Percentiles rank a stretch among this genome's conserved stretches.
Conservation (phyloP, 805 yeast species). For the Ascoidea rubescens region DNA sequence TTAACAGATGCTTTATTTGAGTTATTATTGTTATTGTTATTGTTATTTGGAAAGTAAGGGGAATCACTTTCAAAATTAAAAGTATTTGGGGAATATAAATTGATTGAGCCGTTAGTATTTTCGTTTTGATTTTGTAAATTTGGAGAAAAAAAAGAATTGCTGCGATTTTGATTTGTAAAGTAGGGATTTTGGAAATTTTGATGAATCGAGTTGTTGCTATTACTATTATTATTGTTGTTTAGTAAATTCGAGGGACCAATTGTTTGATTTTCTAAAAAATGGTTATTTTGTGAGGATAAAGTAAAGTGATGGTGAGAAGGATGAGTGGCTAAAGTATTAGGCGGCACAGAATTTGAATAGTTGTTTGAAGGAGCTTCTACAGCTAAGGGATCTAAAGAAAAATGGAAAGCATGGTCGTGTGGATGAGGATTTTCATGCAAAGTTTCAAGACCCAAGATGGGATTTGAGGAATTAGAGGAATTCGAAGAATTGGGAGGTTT, state of each 20-base stretch:
- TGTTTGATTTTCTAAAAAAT: neutral
- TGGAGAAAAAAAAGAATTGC: too few relatives aligned
- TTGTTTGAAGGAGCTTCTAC: conserved; percentile 25
- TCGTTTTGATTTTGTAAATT: too few relatives aligned
- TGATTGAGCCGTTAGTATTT: too few relatives aligned
- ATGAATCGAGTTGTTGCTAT: neutral
- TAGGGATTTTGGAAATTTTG: neutral
- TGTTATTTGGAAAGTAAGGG: too few relatives aligned
- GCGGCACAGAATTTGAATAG: neutral
- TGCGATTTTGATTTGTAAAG: too few relatives aligned
- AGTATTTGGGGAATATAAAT: too few relatives aligned
- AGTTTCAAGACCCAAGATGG: neutral
- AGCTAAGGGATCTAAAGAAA: conserved; percentile 32
- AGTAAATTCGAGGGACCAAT: neutral
- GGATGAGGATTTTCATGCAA: neutral
- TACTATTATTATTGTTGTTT: neutral
- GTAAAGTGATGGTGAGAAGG: neutral
- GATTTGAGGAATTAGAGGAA: neutral
- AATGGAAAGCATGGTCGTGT: conserved; percentile 17
- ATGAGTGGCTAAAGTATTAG: neutral
- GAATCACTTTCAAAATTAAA: too few relatives aligned
- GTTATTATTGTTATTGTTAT: too few relatives aligned
- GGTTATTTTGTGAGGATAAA: neutral
- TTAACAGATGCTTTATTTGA: neutral
- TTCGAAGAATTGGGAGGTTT: too few relatives aligned